Conservation (phyloP, 345 rosid genomes). For the Syzygium aromaticum region DNA sequence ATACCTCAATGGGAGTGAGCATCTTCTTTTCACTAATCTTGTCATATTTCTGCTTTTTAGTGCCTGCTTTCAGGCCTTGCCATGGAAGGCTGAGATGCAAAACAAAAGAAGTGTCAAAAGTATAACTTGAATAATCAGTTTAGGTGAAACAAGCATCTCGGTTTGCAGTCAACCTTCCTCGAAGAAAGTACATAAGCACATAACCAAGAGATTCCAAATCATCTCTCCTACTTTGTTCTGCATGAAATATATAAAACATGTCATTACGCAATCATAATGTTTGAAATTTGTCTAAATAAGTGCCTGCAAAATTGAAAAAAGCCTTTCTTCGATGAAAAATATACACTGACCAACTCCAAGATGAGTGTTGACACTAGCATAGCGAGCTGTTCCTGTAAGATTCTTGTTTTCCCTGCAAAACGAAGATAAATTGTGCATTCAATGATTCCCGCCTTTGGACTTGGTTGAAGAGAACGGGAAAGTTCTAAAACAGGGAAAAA, state of each 20-base stretch:
- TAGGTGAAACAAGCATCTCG: not conserved
- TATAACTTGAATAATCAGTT: not conserved
- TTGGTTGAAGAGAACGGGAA: not conserved
- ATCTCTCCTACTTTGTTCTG: conserved; percentile 99
- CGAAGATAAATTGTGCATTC: not conserved
- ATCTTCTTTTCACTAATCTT: conserved; percentile 95
- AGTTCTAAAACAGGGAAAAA: not conserved
- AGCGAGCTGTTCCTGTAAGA: conserved; percentile 97
- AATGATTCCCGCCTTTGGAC: not conserved
- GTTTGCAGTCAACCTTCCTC: conserved; percentile 68
- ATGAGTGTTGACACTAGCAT: conserved; percentile 97
- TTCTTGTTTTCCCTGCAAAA: conserved; percentile 84
- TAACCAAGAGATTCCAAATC: conserved; percentile 98
- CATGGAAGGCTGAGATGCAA: conserved; percentile 74
- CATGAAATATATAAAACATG: not conserved
- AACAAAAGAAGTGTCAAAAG: conserved; percentile 1
- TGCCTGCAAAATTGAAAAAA: not conserved
- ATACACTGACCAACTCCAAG: conserved; percentile 77
- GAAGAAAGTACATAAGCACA: conserved; percentile 91
- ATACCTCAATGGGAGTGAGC: conserved; percentile 87
- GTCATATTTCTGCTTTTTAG: conserved; percentile 96
- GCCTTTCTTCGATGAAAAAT: not conserved
- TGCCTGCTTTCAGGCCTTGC: conserved; percentile 95
- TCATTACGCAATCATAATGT: not conserved
- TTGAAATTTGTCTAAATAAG: not conserved